Evolutionary conservation across 805 yeast genomes (phyloP).

Genomic region (Candida adriatica): DNA sequence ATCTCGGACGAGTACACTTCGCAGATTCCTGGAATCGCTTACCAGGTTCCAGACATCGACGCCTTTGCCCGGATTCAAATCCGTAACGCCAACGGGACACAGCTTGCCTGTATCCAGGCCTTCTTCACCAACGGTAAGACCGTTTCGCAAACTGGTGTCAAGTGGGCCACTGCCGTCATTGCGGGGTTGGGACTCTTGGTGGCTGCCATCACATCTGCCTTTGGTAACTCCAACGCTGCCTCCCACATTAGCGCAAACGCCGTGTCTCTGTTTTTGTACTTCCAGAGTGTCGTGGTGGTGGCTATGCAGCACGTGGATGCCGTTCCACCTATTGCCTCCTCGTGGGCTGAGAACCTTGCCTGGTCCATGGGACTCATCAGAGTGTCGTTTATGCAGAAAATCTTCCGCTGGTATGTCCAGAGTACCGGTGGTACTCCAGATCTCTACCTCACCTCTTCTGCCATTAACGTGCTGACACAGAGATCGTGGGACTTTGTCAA

Average conservation of each 20-base stretch:
- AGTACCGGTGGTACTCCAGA: conserved; percentile 86
- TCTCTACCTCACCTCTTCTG: conserved; percentile 52
- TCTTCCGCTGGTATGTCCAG: conserved; percentile 79
- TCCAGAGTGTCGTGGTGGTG: conserved; percentile 81
- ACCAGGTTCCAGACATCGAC: conserved; percentile 87
- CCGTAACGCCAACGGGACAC: conserved; percentile 43
- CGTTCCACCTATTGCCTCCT: conserved; percentile 86
- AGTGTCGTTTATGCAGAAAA: conserved; percentile 73
- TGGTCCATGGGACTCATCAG: conserved; percentile 94
- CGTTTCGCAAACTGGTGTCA: conserved; percentile 87
- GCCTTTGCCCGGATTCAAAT: conserved; percentile 72
- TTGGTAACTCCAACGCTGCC: conserved; percentile 86
- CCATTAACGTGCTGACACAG: conserved; percentile 70
- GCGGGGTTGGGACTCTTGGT: conserved; percentile 82
- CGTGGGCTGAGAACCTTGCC: conserved; percentile 88
- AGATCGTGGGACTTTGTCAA: conserved; percentile 36
- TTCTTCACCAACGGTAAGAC: conserved; percentile 82
- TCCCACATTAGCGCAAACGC: conserved; percentile 85
- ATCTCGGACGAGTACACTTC: conserved; percentile 41
- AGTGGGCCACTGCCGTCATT: conserved; percentile 91
- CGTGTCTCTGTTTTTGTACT: conserved; percentile 74
- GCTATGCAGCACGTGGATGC: conserved; percentile 80
- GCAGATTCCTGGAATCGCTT: conserved; percentile 79
- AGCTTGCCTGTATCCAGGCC: conserved; percentile 91
- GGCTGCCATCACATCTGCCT: conserved; percentile 76